phyloP scores from a whole-genome alignment of 306 rosid genomes.

The Urtica urens region DNA sequence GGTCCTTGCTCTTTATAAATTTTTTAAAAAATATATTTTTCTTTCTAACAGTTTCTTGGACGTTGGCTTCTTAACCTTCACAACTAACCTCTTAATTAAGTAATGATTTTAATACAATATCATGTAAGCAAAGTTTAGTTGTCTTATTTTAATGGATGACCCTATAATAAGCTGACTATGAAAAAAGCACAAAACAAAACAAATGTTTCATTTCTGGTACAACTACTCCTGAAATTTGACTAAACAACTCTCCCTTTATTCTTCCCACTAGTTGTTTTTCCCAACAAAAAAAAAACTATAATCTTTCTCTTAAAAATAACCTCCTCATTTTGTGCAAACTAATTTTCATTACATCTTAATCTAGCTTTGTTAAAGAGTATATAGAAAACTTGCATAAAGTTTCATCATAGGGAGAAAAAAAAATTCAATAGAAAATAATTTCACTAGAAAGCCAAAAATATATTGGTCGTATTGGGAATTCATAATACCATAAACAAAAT shows the following conservation, averaged over 20 bases:
- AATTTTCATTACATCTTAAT: not conserved
- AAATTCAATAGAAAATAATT: no score
- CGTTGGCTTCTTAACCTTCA: constrained; percentile 24
- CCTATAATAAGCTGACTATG: constrained; percentile 11
- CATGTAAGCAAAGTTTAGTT: constrained; percentile 8
- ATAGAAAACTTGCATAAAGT: not conserved
- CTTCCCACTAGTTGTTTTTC: not conserved
- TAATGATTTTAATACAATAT: constrained; percentile 6
- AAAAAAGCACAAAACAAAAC: not conserved
- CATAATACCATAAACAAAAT: no score
- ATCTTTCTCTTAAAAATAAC: not conserved
- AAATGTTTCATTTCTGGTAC: constrained; percentile 23
- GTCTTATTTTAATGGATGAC: not conserved
- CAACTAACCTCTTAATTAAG: constrained; percentile 21
- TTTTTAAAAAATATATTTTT: constrained; percentile 9
- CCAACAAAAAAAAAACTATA: no score
- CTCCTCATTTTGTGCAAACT: constrained; percentile 14
- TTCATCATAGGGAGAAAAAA: no score
- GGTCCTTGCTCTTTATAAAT: constrained; percentile 7
- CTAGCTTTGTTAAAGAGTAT: constrained; percentile 1
- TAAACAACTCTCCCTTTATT: constrained; percentile 16
- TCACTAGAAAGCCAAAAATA: no score
- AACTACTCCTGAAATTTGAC: constrained; percentile 24
- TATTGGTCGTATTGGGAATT: no score
- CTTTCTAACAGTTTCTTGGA: constrained; percentile 13